These are phyloP conservation scores for Epichloe festucae DNA, from an alignment of 2,329 filamentous ascomycete species.

Conservation along the genomic window DNA sequence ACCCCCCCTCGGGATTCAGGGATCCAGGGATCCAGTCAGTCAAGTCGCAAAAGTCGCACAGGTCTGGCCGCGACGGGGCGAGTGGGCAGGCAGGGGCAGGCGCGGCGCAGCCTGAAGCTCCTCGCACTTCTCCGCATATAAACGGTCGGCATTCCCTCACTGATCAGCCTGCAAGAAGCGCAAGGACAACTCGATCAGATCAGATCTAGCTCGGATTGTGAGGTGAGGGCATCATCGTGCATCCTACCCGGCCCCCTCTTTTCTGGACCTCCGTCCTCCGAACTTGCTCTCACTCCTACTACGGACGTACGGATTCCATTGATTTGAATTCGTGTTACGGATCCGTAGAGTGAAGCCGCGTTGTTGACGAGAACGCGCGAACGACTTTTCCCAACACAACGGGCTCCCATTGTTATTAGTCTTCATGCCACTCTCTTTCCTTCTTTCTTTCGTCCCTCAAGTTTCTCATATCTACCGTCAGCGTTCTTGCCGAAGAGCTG, in stretches of 20 bases:
- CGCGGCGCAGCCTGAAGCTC: not conserved
- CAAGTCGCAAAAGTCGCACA: not conserved
- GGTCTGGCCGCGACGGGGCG: not conserved
- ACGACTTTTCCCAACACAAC: not conserved
- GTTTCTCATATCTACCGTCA: not conserved
- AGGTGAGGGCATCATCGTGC: conserved; percentile 3
- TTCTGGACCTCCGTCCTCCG: not conserved
- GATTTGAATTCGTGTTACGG: not conserved
- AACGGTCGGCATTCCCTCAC: conserved; percentile 32
- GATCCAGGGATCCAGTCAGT: not conserved
- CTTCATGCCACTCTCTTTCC: not conserved
- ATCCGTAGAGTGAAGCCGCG: not conserved
- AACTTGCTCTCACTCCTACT: not conserved
- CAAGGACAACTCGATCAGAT: not conserved
- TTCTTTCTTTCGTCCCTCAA: no score
- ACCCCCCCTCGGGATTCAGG: not conserved
- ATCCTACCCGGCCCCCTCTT: not conserved
- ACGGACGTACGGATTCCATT: no score
- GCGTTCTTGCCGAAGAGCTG: not conserved
- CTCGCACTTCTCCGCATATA: conserved; percentile 25
- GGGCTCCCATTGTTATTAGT: not conserved
- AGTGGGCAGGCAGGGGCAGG: not conserved
- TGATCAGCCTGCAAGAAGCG: not conserved
- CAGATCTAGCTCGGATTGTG: conserved; percentile 1
- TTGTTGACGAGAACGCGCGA: no score